phyloP scores from a whole-genome alignment of 495 filamentous ascomycete species.

The Penicillium steckii region DNA sequence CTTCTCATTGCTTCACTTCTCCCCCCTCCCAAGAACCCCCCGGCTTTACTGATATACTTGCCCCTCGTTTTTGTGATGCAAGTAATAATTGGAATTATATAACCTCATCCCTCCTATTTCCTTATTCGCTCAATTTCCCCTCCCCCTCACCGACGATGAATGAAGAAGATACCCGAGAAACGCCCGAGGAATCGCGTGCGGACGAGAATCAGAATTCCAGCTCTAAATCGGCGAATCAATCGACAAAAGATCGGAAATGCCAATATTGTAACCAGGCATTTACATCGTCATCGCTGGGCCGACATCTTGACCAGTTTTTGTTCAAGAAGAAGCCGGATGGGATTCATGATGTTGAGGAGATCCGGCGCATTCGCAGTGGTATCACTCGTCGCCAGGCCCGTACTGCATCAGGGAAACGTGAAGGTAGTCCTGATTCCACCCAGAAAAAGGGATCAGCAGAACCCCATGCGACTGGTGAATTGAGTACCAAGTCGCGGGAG shows the following conservation, averaged over 20 bases:
- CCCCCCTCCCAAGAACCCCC: no score
- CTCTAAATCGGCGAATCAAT: constrained; percentile 33
- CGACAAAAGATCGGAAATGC: constrained; percentile 76
- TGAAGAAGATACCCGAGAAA: constrained; percentile 24
- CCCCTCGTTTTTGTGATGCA: no score
- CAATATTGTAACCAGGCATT: constrained; percentile 83
- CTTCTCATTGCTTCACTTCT: neutral
- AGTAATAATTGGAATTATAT: no score
- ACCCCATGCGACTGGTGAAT: constrained; percentile 19
- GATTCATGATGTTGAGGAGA: constrained; percentile 83
- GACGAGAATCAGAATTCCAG: constrained; percentile 37
- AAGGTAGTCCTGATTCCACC: constrained; percentile 40
- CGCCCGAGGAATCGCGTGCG: constrained; percentile 52
- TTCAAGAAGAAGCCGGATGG: constrained; percentile 88
- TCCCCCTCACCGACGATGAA: constrained; percentile 16
- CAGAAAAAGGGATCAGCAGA: constrained; percentile 33
- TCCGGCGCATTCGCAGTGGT: constrained; percentile 71
- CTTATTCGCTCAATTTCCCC: neutral
- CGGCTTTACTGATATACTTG: no score
- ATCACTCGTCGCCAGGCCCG: constrained; percentile 82
- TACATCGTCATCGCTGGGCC: constrained; percentile 88
- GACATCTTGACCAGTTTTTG: constrained; percentile 88
- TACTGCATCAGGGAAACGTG: constrained; percentile 56
- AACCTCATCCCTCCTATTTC: neutral
- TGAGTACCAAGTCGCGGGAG: constrained; percentile 31